phyloP scores from a whole-genome alignment of 192 early-diverging fungal genomes.

The Coemansia reversa region DNA sequence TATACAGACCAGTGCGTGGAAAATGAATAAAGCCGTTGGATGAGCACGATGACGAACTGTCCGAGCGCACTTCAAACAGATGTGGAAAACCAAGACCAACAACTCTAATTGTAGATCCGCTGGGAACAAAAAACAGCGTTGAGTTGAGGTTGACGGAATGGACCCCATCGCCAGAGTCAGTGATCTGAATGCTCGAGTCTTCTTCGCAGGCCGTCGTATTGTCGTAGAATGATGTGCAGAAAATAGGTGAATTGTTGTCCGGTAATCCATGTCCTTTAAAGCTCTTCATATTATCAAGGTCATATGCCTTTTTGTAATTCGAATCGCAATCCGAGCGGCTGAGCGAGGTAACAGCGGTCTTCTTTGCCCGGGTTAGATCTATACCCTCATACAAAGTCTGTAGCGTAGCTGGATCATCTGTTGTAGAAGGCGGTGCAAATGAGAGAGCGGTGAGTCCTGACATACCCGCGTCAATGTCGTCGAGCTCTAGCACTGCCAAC shows the following conservation, averaged over 20 bases:
- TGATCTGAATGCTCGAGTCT: slow-evolving; percentile 40
- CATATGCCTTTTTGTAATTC: slow-evolving; percentile 30
- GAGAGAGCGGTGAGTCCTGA: slow-evolving; percentile 25
- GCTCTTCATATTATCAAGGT: slow-evolving; percentile 44
- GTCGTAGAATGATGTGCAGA: slow-evolving; percentile 47
- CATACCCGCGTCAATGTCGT: slow-evolving; percentile 29
- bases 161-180: slow-evolving; percentile 8
- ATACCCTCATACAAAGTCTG: slow-evolving; percentile 43
- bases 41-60: slow-evolving; percentile 18
- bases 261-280: slow-evolving; percentile 45
- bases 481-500: slow-evolving; percentile 33
- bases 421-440: slow-evolving; percentile 26
- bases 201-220: slow-evolving; percentile 34
- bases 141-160: slow-evolving; percentile 49
- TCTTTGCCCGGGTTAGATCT: slow-evolving; percentile 36
- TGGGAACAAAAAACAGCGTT: slow-evolving; percentile 35
- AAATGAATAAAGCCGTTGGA: slow-evolving; percentile 51
- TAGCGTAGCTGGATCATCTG: slow-evolving; percentile 35
- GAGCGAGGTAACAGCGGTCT: slow-evolving; percentile 23
- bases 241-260: slow-evolving; percentile 37
- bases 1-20: slow-evolving; percentile 45
- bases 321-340: slow-evolving; percentile 37
- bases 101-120: slow-evolving; percentile 32
- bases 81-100: slow-evolving; percentile 40
- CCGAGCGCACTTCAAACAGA: slow-evolving; percentile 36